Base-by-base conservation (phyloP, 352 stramenopile genomes). In the Globisporangium cederbergense region DNA sequence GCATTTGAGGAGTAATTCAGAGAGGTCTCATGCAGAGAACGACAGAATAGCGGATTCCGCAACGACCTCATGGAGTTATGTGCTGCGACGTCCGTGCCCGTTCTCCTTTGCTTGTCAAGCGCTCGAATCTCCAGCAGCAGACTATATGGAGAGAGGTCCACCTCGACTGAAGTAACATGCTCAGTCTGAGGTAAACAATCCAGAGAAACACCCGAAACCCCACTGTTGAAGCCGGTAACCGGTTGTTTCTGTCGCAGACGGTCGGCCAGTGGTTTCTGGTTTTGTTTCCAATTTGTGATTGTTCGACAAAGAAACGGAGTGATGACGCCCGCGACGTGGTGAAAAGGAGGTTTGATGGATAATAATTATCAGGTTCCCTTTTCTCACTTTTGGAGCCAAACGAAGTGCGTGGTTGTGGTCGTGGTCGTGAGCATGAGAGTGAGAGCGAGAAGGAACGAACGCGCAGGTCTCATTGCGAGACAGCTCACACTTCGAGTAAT, bases 271-370 rank as follows among this genome's bases (percentile, higher is more conserved):
- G 50, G 50, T 56, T 52, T 52, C 13, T 1, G 32, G 4, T 36
- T 36, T 36, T 36, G 32, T 36, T 36, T 36, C 32, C 32, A 36
- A 36, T 36, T 11, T 42, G 36, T 52, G 40, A 46, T 25, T 25
- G 50, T 56, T 28, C 50, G 28, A 42, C 28, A 58, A 58, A 58
- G 51, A 58, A 58, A 43, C 51, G 25, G 30, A 58, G 28, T 22
- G 38, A 28, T 58, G 51, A 58, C 51, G 51, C 51, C 20, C 51
- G 51, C 51, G 34, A 43, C 51, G 51, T 58, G 51, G 51, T 18
- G 14, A 22, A 42, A 42, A 36, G 13, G 49, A 20, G 32, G 25
- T 55, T 30, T 58, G 30, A 58, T 58, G 51, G 51, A 58, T 58
- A 18, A 58, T 40, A 18, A 58, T 40, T 57, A 58, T 58, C 51